Percentiles rank a stretch among this genome's conserved stretches.
These are phyloP conservation scores for Lichtheimia hyalospora DNA, from an alignment of 371 early-diverging fungal species.

Conservation along the genomic window DNA sequence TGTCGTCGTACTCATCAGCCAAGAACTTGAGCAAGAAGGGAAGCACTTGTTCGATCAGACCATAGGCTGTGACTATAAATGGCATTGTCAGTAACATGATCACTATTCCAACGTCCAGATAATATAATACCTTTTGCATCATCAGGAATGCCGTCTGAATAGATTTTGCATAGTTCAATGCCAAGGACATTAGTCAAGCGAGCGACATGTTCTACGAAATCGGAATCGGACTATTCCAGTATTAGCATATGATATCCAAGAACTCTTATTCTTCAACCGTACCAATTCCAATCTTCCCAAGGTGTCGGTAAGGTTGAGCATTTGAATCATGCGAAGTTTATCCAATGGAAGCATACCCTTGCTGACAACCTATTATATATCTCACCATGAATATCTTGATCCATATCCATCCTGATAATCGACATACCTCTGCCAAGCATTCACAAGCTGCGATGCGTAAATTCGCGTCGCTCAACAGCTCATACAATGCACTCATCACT, in stretches of 20 bases:
- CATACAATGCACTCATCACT: conserved; percentile 78
- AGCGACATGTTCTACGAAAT: conserved; percentile 83
- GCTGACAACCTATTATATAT: conserved; percentile 56
- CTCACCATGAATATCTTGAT: no score
- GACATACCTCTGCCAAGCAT: conserved; percentile 69
- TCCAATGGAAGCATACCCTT: conserved; percentile 93
- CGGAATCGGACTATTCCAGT: conserved; percentile 58
- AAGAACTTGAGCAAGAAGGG: conserved; percentile 74
- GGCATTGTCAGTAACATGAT: not conserved
- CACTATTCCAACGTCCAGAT: not conserved
- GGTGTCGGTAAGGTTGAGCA: conserved; percentile 70
- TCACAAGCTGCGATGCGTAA: conserved; percentile 77
- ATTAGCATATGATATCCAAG: not conserved
- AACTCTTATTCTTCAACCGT: conserved; percentile 9
- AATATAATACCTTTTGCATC: conserved; percentile 36
- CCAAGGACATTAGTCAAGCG: conserved; percentile 82
- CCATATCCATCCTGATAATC: no score
- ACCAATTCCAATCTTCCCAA: conserved; percentile 58
- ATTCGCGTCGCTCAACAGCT: conserved; percentile 57
- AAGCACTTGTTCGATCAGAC: conserved; percentile 61
- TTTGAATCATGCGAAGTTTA: conserved; percentile 83
- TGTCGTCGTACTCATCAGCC: conserved; percentile 82
- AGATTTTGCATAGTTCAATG: conserved; percentile 79
- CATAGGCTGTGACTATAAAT: conserved; percentile 31
- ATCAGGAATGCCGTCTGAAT: conserved; percentile 54